phyloP scores from a whole-genome alignment of 2,329 filamentous ascomycete genomes.

The Emergomyces africanus region DNA sequence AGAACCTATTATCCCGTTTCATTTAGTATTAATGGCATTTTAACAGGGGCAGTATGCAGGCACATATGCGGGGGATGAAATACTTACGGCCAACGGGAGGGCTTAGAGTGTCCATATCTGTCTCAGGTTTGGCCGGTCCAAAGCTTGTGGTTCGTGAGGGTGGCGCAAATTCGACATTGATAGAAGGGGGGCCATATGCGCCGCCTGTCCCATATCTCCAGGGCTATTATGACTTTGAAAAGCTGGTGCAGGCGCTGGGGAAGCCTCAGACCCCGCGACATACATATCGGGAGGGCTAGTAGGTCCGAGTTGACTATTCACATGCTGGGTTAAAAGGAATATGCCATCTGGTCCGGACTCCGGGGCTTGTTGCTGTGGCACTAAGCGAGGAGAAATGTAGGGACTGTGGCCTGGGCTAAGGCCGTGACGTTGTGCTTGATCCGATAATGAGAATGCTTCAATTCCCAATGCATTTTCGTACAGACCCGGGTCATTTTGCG shows the following conservation, averaged over 20 bases:
- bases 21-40: slow-evolving; percentile 8
- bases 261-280: slow-evolving; percentile 33
- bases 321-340: slow-evolving; percentile 34
- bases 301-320: slow-evolving; percentile 36
- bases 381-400: slow-evolving; percentile 52
- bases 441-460: slow-evolving; percentile 67
- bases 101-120: slow-evolving; percentile 64
- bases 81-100: slow-evolving; percentile 52
- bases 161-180: slow-evolving; percentile 87
- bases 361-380: slow-evolving; percentile 56
- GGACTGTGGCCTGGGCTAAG: slow-evolving; percentile 57
- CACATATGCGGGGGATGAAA: background rate
- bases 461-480: slow-evolving; percentile 71
- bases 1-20: slow-evolving; percentile 30
- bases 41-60: background rate
- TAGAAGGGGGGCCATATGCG: slow-evolving; percentile 79
- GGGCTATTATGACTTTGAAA: slow-evolving; percentile 35
- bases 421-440: slow-evolving; percentile 39
- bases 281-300: slow-evolving; percentile 40
- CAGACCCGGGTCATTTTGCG: slow-evolving; percentile 56
- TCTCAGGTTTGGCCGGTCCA: slow-evolving; percentile 51
- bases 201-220: slow-evolving; percentile 52
- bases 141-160: slow-evolving; percentile 54
- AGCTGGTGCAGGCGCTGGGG: slow-evolving; percentile 34
- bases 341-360: slow-evolving; percentile 39